Evolutionary conservation across 768 basidiomycete species (phyloP), one percentile per base, ranked within the genome.

Genomic region (Clathrus columnatus): DNA sequence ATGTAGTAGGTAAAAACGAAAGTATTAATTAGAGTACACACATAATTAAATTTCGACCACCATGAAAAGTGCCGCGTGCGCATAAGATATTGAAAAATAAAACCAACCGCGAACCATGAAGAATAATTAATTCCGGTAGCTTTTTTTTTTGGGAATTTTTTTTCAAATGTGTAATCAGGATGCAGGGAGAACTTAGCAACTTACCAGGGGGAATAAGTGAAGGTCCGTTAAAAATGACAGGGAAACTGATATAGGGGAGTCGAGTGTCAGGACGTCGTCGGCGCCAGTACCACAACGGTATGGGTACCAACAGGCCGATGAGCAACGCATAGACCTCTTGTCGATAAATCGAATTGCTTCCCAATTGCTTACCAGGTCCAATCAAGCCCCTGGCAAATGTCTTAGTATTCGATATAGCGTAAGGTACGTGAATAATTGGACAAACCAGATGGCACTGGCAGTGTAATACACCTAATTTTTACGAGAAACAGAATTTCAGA

Each of bases 361-460:
- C 68, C 61, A 77, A 78, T 24, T 71, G 65, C 1, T 74, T 65
- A 14, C 55, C 56, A 0, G 76, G 76, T n/a, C 75, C 76, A 51
- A 78, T 70, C 8, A 75, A 59, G 28, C 75, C 75, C 74, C 74
- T 72, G 57, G 17, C 21, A 16, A 41, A 20, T 42, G 28, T 48
- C 14, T 30, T 26, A 11, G 18, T 5, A 47, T 17, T 47, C 17
- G 46, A 28, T 2, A 47, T 29, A n/a, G 17, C 18, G 7, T 20
- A n/a, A 27, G 11, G 18, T 28, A 11, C 10, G n/a, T n/a, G 46
- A 16, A 50, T 32, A 49, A 24, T 36, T 27, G 18, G 24, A 75
- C 85, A 51, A 52, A 92, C 94, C 95, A 98, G 56, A 96, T 74
- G 23, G 87, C 85, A 5, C 90, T 91, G 5, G 93, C 89, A 14